A percentile compares a stretch with the other conserved stretches of the same genome.
These are phyloP conservation scores for Brassica juncea DNA, from an alignment of 345 rosid species.

Conservation along the genomic window DNA sequence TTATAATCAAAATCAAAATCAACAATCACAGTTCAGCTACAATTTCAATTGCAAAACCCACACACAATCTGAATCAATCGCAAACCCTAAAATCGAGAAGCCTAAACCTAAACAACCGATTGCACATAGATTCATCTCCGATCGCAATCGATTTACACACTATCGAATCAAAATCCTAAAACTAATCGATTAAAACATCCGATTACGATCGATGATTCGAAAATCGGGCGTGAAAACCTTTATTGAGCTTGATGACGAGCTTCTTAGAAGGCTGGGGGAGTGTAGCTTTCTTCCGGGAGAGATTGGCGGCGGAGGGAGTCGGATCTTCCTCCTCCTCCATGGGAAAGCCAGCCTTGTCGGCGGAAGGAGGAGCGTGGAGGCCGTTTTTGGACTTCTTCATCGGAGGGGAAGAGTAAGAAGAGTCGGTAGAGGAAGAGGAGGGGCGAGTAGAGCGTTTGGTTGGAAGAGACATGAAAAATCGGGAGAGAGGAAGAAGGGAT, in stretches of 20 bases:
- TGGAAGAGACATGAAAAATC: constrained; percentile 76
- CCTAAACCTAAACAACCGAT: constrained; percentile 10
- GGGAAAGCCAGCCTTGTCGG: constrained; percentile 45
- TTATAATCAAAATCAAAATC: background rate
- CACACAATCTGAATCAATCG: constrained; percentile 4
- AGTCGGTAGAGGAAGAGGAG: constrained; percentile 48
- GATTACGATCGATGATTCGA: background rate
- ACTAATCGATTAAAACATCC: background rate
- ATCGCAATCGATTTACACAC: constrained; percentile 17
- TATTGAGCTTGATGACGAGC: constrained; percentile 78
- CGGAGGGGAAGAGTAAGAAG: constrained; percentile 42
- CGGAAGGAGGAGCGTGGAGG: constrained; percentile 42
- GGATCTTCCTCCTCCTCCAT: constrained; percentile 59
- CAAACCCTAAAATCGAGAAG: constrained; percentile 30
- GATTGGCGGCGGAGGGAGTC: constrained; percentile 64
- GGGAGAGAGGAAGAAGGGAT: constrained; percentile 25
- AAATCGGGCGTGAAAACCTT: constrained; percentile 50
- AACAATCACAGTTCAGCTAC: background rate
- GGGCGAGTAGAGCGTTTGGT: constrained; percentile 67
- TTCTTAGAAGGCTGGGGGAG: constrained; percentile 89
- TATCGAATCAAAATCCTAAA: background rate
- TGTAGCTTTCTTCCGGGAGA: constrained; percentile 83
- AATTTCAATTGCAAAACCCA: background rate
- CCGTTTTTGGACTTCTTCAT: constrained; percentile 55
- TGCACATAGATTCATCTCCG: background rate